A percentile compares a stretch with the other conserved stretches of the same genome.
Evolutionary conservation across 495 filamentous ascomycete species (phyloP).

Genomic region (Podospora pseudoanserina): DNA sequence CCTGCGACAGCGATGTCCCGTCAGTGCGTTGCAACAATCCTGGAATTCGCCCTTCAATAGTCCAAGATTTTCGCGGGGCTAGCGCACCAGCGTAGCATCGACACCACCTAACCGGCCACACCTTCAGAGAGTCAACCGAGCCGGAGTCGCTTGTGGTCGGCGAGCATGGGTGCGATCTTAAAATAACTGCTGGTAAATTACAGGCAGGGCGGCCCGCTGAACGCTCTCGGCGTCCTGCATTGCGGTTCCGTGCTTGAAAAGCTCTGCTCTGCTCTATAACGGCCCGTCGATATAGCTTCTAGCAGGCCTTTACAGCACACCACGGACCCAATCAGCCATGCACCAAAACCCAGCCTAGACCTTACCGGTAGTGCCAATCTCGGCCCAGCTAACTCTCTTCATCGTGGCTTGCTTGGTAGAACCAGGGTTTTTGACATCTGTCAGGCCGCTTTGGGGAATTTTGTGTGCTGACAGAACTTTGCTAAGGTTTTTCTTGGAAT

Average conservation of each 20-base stretch:
- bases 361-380: background rate
- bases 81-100: conserved; percentile 17
- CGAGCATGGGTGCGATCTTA: background rate
- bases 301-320: background rate
- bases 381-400: background rate
- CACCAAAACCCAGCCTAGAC: background rate
- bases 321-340: background rate
- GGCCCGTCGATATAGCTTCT: background rate
- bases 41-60: conserved; percentile 21
- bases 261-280: background rate
- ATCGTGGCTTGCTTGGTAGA: background rate
- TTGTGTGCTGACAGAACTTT: background rate
- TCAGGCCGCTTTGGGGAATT: background rate
- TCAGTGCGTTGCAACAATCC: conserved; percentile 16
- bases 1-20: conserved; percentile 7
- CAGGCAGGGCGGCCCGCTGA: conserved; percentile 2
- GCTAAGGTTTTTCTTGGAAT: background rate
- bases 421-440: background rate
- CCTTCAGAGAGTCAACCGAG: background rate
- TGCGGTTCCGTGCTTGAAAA: background rate
- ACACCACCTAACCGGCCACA: conserved; percentile 11
- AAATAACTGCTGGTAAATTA: conserved; percentile 4
- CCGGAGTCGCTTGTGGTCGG: background rate
- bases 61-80: conserved; percentile 18
- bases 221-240: background rate